Evolutionary conservation across 2,329 filamentous ascomycete species (phyloP).

Genomic region (Fusarium vanettenii): DNA sequence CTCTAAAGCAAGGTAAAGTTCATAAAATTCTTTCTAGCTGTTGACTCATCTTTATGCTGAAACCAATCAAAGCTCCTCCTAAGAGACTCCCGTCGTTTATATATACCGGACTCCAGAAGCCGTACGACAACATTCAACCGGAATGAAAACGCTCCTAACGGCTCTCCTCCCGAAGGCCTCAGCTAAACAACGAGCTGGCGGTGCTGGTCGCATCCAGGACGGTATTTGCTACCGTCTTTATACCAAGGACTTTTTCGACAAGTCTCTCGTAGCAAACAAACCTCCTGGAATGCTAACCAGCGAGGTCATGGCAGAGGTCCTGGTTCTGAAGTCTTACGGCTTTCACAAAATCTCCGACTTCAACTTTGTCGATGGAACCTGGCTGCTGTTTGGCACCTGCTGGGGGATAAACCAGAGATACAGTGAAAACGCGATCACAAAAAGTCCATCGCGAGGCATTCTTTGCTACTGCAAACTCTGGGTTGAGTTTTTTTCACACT

Average conservation of each 20-base stretch:
- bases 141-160: slow-evolving; percentile 95
- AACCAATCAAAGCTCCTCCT: not conserved
- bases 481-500: too few relatives aligned
- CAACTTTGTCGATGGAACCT: too few relatives aligned
- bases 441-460: too few relatives aligned
- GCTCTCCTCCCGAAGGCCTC: slow-evolving; percentile 96
- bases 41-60: not conserved
- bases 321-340: not conserved
- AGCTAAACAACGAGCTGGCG: slow-evolving; percentile 90
- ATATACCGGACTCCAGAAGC: not conserved
- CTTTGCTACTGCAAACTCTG: too few relatives aligned
- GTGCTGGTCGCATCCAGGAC: slow-evolving; percentile 48
- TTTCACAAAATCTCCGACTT: not conserved
- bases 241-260: not conserved
- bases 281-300: not conserved
- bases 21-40: not conserved
- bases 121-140: slow-evolving; percentile 80
- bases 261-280: too few relatives aligned
- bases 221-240: not conserved
- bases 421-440: too few relatives aligned
- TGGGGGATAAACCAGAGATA: too few relatives aligned
- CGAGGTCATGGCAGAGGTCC: not conserved
- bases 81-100: not conserved
- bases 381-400: too few relatives aligned
- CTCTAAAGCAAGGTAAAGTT: not conserved